A percentile compares a stretch with the other conserved stretches of the same genome.
These are phyloP conservation scores for Penicillium desertorum DNA, from an alignment of 495 filamentous ascomycete species.

Conservation along the genomic window DNA sequence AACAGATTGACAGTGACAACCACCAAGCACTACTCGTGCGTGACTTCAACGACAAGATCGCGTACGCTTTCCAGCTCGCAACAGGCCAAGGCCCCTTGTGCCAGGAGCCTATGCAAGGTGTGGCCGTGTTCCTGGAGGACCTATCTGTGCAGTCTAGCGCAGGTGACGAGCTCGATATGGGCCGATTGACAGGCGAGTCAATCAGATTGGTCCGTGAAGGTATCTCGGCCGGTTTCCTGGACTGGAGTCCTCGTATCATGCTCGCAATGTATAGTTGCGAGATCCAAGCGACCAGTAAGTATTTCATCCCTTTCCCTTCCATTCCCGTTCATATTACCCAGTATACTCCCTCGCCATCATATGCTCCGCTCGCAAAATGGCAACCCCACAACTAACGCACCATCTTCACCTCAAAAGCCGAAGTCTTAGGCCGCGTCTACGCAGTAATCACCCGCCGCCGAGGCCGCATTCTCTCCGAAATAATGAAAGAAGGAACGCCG, in stretches of 20 bases:
- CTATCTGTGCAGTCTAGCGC: constrained; percentile 54
- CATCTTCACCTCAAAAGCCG: constrained; percentile 52
- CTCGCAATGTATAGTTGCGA: constrained; percentile 98
- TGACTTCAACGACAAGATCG: constrained; percentile 85
- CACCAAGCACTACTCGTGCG: constrained; percentile 60
- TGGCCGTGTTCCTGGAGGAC: constrained; percentile 88
- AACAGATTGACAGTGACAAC: constrained; percentile 31
- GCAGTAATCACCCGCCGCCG: constrained; percentile 87
- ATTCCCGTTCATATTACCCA: background rate
- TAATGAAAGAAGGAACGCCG: constrained; percentile 90
- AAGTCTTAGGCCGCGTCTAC: constrained; percentile 94
- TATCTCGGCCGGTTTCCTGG: constrained; percentile 85
- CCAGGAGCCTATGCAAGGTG: constrained; percentile 88
- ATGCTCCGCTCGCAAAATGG: background rate
- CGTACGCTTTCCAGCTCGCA: constrained; percentile 92
- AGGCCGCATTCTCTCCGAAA: constrained; percentile 83
- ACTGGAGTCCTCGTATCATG: constrained; percentile 91
- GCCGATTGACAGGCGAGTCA: constrained; percentile 83
- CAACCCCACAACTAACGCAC: constrained; percentile 16
- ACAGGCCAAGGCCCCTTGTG: constrained; percentile 88
- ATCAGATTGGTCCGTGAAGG: constrained; percentile 83
- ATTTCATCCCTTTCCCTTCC: constrained; percentile 1
- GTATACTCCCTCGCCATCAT: background rate
- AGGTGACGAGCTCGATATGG: constrained; percentile 69
- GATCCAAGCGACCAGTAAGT: constrained; percentile 89